phyloP scores from a whole-genome alignment of 371 early-diverging fungal genomes.

The Mortierella sp. region DNA sequence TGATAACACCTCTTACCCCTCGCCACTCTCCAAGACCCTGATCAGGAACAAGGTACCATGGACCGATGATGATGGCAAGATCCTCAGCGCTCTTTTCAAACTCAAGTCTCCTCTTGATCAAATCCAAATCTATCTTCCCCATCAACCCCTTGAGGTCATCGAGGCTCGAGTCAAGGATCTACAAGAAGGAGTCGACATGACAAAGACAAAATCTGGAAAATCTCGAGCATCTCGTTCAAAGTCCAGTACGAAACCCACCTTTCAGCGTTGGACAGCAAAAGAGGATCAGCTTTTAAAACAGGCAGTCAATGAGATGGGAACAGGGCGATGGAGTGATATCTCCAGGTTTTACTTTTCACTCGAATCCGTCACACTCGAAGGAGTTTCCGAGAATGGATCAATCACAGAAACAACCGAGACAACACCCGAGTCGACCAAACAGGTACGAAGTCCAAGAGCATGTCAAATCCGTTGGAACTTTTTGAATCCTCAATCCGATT shows the following conservation, averaged over 20 bases:
- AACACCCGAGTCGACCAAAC: not conserved
- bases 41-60: not conserved
- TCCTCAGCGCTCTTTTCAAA: conserved; percentile 17
- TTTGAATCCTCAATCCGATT: conserved; percentile 11
- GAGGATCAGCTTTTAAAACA: conserved; percentile 19
- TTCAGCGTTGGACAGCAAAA: conserved; percentile 29
- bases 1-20: no score
- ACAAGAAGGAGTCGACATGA: not conserved
- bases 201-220: no score
- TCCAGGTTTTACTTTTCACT: conserved; percentile 22
- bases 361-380: not conserved
- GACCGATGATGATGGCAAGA: conserved; percentile 20
- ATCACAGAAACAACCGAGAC: not conserved
- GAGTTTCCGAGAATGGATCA: not conserved
- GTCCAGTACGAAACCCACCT: conserved; percentile 15
- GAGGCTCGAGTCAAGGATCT: conserved; percentile 9
- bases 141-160: conserved; percentile 20
- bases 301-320: conserved; percentile 12
- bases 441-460: conserved; percentile 21
- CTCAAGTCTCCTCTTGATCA: conserved; percentile 6
- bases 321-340: conserved; percentile 12
- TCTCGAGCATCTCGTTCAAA: no score
- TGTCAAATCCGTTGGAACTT: conserved; percentile 42
- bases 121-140: conserved; percentile 28
- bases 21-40: no score